Percentiles rank a stretch among this genome's conserved stretches.
Evolutionary conservation across 768 basidiomycete species (phyloP).

Genomic region (Kondoa subrosea): DNA sequence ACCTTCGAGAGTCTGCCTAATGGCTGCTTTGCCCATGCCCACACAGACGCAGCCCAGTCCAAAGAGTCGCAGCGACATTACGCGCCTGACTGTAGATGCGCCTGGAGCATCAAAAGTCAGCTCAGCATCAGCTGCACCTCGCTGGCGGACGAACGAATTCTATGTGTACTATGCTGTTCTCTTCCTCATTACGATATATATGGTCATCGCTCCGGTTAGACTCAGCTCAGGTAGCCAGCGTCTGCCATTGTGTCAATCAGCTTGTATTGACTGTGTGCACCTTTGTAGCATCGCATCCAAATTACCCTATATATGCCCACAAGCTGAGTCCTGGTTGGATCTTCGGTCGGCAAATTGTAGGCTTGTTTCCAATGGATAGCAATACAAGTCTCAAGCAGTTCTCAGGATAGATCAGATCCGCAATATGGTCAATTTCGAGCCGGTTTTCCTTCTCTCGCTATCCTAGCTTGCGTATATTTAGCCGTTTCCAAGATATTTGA

Average conservation of each 20-base stretch:
- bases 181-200: constrained; percentile 47
- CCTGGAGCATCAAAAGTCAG: background rate
- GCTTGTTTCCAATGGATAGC: constrained; percentile 29
- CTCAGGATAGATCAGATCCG: constrained; percentile 74
- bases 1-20: too few relatives aligned
- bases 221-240: constrained; percentile 52
- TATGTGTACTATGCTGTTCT: constrained; percentile 52
- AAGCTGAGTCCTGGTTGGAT: constrained; percentile 63
- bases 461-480: constrained; percentile 44
- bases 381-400: background rate
- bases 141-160: constrained; percentile 75
- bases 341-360: constrained; percentile 56
- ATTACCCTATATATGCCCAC: constrained; percentile 47
- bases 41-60: background rate
- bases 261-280: too few relatives aligned
- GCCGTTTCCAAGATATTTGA: constrained; percentile 41
- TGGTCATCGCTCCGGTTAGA: constrained; percentile 57
- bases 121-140: background rate
- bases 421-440: constrained; percentile 79
- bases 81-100: constrained; percentile 1
- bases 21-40: background rate
- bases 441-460: constrained; percentile 51
- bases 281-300: constrained; percentile 51
- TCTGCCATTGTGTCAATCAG: constrained; percentile 7
- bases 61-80: background rate